These are phyloP conservation scores for Alternaria burnsii DNA, from an alignment of 2,329 filamentous ascomycete genomes.

Conservation along the genomic window DNA sequence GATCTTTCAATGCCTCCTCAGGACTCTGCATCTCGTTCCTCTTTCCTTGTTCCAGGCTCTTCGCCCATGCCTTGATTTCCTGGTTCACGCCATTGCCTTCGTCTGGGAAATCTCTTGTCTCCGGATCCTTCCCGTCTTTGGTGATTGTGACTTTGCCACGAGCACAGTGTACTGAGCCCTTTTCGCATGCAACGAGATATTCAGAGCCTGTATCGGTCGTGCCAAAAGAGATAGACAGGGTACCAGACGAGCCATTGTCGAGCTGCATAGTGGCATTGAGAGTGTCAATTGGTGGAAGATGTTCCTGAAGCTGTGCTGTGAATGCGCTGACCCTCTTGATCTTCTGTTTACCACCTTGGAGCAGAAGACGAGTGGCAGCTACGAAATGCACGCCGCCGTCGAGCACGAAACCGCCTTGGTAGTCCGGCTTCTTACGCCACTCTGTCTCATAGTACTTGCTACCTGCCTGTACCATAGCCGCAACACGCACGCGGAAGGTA, in stretches of 20 bases:
- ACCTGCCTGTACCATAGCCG: slow-evolving; percentile 57
- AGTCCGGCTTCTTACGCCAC: slow-evolving; percentile 73
- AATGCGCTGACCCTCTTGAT: slow-evolving; percentile 63
- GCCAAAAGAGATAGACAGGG: slow-evolving; percentile 66
- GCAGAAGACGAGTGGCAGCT: slow-evolving; percentile 68
- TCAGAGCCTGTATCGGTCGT: slow-evolving; percentile 64
- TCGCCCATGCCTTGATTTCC: slow-evolving; percentile 69
- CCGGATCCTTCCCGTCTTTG: slow-evolving; percentile 28
- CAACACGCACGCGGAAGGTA: slow-evolving; percentile 61
- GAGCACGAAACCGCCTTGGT: slow-evolving; percentile 79
- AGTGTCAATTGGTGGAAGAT: slow-evolving; percentile 73
- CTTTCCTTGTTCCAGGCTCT: slow-evolving; percentile 59
- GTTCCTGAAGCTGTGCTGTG: slow-evolving; percentile 62
- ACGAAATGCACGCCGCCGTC: slow-evolving; percentile 79
- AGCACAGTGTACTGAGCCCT: slow-evolving; percentile 62
- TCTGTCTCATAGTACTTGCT: slow-evolving; percentile 65
- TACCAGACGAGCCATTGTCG: slow-evolving; percentile 64
- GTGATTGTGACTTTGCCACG: slow-evolving; percentile 52
- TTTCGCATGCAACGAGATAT: slow-evolving; percentile 66
- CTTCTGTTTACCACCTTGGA: slow-evolving; percentile 56
- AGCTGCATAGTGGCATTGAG: slow-evolving; percentile 67
- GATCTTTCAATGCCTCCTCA: slow-evolving; percentile 67
- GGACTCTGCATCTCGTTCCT: slow-evolving; percentile 62
- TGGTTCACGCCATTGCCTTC: slow-evolving; percentile 64
- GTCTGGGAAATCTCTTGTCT: slow-evolving; percentile 57